Evolutionary conservation across 495 filamentous ascomycete species (phyloP).

Genomic region (Trichocladium uniseriatum): DNA sequence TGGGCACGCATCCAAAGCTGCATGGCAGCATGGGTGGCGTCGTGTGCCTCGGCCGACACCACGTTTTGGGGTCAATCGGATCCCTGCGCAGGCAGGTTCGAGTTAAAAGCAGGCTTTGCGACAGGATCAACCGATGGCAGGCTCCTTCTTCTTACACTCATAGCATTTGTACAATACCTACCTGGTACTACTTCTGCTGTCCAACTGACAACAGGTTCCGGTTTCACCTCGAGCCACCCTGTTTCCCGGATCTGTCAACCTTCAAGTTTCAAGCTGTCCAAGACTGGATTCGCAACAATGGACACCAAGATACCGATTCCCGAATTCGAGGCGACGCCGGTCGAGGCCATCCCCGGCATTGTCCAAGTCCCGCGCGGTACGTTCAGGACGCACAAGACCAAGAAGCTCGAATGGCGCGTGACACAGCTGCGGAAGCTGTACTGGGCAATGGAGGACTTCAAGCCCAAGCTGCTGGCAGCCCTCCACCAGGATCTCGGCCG

Average conservation of each 20-base stretch:
- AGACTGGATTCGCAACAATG: no score
- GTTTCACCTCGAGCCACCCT: no score
- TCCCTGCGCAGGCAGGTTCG: not conserved
- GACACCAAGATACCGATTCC: no score
- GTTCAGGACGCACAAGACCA: conserved; percentile 72
- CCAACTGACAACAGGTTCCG: no score
- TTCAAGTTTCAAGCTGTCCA: no score
- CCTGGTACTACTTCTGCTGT: no score
- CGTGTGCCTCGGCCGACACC: not conserved
- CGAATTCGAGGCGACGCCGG: conserved; percentile 39
- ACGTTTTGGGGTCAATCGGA: not conserved
- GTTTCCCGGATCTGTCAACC: no score
- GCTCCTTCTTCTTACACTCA: no score
- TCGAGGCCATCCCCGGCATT: conserved; percentile 55
- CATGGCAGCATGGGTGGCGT: not conserved
- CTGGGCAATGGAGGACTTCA: conserved; percentile 78
- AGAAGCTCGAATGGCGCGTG: conserved; percentile 69
- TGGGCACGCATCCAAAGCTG: no score
- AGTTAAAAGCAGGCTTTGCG: not conserved
- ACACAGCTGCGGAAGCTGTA: conserved; percentile 86
- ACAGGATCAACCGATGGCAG: no score
- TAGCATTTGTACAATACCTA: no score
- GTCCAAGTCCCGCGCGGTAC: conserved; percentile 48
- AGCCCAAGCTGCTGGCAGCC: conserved; percentile 57
- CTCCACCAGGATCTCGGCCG: conserved; percentile 67